Evolutionary conservation across 1,284 basidiomycete species (phyloP).

Genomic region (Uromyces viciae-fabae): DNA sequence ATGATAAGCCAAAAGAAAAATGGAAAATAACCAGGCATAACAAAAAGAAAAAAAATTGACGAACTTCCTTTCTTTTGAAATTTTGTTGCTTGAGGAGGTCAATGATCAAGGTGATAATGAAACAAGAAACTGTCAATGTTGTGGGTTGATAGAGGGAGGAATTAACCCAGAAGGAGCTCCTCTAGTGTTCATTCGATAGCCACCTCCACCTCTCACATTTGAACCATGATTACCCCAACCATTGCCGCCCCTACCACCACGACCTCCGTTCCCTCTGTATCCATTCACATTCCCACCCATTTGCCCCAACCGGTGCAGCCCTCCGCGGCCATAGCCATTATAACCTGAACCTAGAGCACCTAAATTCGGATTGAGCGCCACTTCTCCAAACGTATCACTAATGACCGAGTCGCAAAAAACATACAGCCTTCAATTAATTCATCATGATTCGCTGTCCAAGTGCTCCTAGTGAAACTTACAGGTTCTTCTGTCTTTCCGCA

Average conservation of each 20-base stretch:
- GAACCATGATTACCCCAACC: not conserved
- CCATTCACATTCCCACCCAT: constrained; percentile 2
- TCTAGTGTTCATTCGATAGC: not conserved
- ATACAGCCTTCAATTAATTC: too few species aligned
- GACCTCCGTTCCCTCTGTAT: constrained; percentile 2
- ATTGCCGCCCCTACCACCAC: not conserved
- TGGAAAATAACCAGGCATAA: too few species aligned
- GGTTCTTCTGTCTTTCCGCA: constrained; percentile 40
- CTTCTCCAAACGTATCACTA: constrained; percentile 41
- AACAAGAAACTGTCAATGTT: too few species aligned
- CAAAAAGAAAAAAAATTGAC: too few species aligned
- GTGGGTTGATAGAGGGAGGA: too few species aligned
- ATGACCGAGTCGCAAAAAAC: too few species aligned
- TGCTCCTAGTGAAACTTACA: too few species aligned
- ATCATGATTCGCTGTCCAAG: not conserved
- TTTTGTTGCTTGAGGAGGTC: too few species aligned
- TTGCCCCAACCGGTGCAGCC: constrained; percentile 12
- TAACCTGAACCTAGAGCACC: constrained; percentile 41
- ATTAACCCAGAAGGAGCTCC: not conserved
- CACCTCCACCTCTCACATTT: not conserved
- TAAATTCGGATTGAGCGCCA: constrained; percentile 35
- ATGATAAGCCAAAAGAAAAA: too few species aligned
- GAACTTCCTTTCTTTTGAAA: too few species aligned
- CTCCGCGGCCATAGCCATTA: constrained; percentile 39
- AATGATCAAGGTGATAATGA: too few species aligned